Base-by-base conservation (phyloP, 768 basidiomycete genomes). In the Neoboletus magnificus region DNA sequence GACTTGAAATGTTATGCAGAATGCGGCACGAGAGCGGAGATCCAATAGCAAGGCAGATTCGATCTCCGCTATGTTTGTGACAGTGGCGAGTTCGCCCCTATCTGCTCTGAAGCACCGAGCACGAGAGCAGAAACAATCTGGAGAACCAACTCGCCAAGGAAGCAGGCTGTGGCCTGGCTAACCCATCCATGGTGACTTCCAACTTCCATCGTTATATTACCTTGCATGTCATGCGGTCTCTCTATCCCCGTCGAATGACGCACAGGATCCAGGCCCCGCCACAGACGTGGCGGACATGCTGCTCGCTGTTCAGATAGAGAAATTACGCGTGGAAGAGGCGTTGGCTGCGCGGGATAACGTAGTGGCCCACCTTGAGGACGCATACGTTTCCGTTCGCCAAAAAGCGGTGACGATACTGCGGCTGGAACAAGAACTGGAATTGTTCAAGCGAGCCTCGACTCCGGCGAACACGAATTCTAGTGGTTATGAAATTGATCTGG, bases 301-400 rank as follows among this genome's bases (percentile, higher is more conserved):
- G 12, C 69, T 86, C 27, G 80, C 82, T 54, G 71, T 84, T 20
- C 78, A 83, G 57, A 69, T 78, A 33, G 83, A 86, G 58, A 76
- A 74, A 39, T 53, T 78, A 47, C 78, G 79, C 46, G 79, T 83
- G 1, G 68, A 67, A 22, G 86, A 89, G 62, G 85, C 83, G 2
- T 66, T 85, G 50, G 73, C 71, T 27, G 87, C 87, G 30, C 82
- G 87, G 39, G 87, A 90, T 62, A 78, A 76, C 30, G 80, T 78
- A 16, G 79, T 86, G 2, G 70, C 79, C 40, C 81, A 80, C 30
- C 77, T 90, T 13, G 74, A 79, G 32, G 79, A 82, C 44, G 85
- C 85, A 11, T 86, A 83, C 62, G 66, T 72, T 15, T 82, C 83
- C 0, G 73, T 89, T 60, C 78, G 79, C n/a, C 78, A 85, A 64